A percentile compares a stretch with the other conserved stretches of the same genome.
Conservation (phyloP, 257 asterid genomes). For the Ajuga chamaepitys region DNA sequence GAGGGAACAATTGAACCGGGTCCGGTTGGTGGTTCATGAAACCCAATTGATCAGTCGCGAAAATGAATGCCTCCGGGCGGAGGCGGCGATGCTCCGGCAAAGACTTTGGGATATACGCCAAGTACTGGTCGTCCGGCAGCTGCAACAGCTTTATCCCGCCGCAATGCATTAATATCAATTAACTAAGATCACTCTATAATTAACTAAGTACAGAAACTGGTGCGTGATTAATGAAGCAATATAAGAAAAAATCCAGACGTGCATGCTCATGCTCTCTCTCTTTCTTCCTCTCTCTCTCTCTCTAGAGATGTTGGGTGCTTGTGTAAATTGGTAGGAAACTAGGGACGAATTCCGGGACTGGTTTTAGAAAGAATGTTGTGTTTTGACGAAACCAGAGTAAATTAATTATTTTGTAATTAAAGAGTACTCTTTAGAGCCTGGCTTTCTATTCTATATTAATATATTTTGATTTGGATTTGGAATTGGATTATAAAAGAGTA, state of each 20-base stretch:
- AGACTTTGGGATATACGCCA: conserved; percentile 73
- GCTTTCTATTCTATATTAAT: background rate
- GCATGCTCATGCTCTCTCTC: too few species aligned
- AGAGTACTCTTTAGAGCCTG: conserved; percentile 15
- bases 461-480: background rate
- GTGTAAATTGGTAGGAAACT: conserved; percentile 18
- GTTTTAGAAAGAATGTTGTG: conserved; percentile 8
- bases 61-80: conserved; percentile 53
- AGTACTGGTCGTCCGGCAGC: conserved; percentile 55
- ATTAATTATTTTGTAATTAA: conserved; percentile 29
- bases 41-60: conserved; percentile 32
- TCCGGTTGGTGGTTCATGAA: conserved; percentile 38
- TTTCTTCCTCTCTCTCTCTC: too few species aligned
- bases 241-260: too few species aligned
- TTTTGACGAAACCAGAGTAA: conserved; percentile 21
- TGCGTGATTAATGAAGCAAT: too few species aligned
- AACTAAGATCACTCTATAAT: conserved; percentile 1
- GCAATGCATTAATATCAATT: conserved; percentile 40
- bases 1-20: conserved; percentile 59
- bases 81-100: conserved; percentile 55
- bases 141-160: conserved; percentile 47
- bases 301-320: too few species aligned
- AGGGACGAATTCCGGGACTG: conserved; percentile 19
- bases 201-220: background rate
- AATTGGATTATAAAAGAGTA: too few species aligned